Evolutionary conservation across 2,329 filamentous ascomycete species (phyloP), one percentile per base, ranked within the genome.

Genomic region (Fusarium irregulare): DNA sequence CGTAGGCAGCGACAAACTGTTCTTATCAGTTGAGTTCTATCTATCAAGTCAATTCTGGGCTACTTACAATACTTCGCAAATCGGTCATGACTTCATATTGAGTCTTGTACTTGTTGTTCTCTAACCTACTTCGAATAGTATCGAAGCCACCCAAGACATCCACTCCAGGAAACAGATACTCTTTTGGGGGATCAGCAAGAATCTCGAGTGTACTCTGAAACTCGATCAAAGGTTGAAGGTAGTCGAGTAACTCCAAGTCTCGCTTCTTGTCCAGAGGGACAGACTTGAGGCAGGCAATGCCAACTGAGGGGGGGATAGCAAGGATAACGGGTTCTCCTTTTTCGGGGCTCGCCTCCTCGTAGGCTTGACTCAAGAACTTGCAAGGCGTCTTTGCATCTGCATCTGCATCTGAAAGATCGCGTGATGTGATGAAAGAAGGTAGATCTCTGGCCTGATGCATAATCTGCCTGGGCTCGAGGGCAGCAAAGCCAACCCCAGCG

Each of bases 41-140:
- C 30, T 32, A 7, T 13, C 12, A 9, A 32, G 30, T 32, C 9
- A 8, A 16, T 14, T 16, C 14, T 16, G 2, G 9, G 30, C 8
- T 34, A 2, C 32, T 34, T 34, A 75, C 73, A 64, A 75, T 45
- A 18, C 67, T 74, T 53, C 70, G 57, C 12, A 75, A 37, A 8
- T 72, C 73, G 12, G 49, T 54, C 73, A 75, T 74, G 28, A 73
- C 62, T 20, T 73, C 73, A 34, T 75, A 75, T 27, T 75, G 73
- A 18, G 42, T 64, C 27, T 62, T 25, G 37, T 75, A 75, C 25
- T 66, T 62, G 32, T 72, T 34, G 2, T 60, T 64, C 42, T 65
- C 56, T 13, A 75, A 48, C 49, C 59, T 73, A 0, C 49, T 60
- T 4, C 68, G 56, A 12, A 75, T 68, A 6, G 37, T 63, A 14